Base-by-base conservation (phyloP, 345 rosid species). In the Aegle marmelos region DNA sequence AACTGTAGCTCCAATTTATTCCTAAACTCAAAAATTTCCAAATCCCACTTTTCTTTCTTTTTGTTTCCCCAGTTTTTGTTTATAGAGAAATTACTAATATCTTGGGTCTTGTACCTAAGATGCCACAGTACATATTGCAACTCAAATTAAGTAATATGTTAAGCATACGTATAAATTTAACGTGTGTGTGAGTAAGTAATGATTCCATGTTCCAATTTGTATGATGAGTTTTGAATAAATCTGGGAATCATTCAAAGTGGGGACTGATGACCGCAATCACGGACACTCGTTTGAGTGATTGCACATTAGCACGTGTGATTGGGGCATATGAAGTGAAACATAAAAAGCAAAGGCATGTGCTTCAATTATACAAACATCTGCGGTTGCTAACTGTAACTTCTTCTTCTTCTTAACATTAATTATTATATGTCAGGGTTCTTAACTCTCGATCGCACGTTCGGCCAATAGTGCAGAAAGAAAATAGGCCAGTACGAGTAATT, bases 1-100 rank as follows among this genome's bases (percentile, higher is more conserved):
- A 87, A 80, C 83, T 78, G 90, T 82, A 69, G 82, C 86, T 77
- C 77, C 87, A 82, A 78, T 79, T 80, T 45, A 45, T 45, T 79
- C 82, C 82, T 68, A 87, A n/a, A 78, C 21, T 63, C 63, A 63
- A 68, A 50, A 61, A 63, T 73, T 76, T 63, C 61, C 64, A 61
- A 76, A 68, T 48, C 79, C 76, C 73, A 64, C 80, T 66, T 72
- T 50, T 66, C n/a, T 50, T 37, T 45, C 48, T 53, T 37, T 10
- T 1, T 59, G 5, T 27, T 63, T 0, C 25, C 56, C 28, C 1
- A 19, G 9, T 83, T 10, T 74, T 25, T 48, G 34, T 56, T 1
- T 33, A 17, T 53, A 53, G 17, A 53, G 21, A 53, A 16, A 53
- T 45, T 45, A 3, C 50, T 27, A 8, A 25, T 50, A 58, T 74